phyloP scores from a whole-genome alignment of 202 grass and related monocot species.

The Cymbopogon flexuosus region DNA sequence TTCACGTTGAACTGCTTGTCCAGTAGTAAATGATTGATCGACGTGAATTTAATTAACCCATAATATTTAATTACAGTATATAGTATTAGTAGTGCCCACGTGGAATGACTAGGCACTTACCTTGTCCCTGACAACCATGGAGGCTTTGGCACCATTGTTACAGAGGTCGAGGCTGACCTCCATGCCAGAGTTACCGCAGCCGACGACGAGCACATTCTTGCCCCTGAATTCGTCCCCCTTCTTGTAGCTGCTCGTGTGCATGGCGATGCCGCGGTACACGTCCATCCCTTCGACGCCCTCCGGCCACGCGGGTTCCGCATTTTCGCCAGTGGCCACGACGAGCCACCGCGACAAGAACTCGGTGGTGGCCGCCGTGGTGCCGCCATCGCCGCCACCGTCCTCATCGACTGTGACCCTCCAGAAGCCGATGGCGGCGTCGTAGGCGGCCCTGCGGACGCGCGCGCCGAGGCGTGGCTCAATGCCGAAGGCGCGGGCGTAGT shows the following conservation, averaged over 20 bases:
- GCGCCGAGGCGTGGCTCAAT: slow-evolving; percentile 48
- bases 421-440: slow-evolving; percentile 56
- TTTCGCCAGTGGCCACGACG: slow-evolving; percentile 83
- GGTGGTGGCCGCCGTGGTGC: not conserved
- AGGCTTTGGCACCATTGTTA: slow-evolving; percentile 62
- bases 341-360: slow-evolving; percentile 82
- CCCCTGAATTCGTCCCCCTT: slow-evolving; percentile 61
- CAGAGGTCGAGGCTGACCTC: slow-evolving; percentile 92
- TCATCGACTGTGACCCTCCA: slow-evolving; percentile 47
- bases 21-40: not conserved
- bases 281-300: slow-evolving; percentile 37
- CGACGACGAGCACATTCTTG: slow-evolving; percentile 78
- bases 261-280: slow-evolving; percentile 32
- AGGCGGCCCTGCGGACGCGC: slow-evolving; percentile 45
- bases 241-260: slow-evolving; percentile 82
- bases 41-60: not conserved
- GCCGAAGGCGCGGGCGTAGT: slow-evolving; percentile 54
- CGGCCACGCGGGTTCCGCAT: slow-evolving; percentile 61
- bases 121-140: slow-evolving; percentile 91
- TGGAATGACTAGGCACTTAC: slow-evolving; percentile 20
- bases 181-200: slow-evolving; percentile 91
- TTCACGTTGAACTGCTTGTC: not conserved
- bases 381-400: not conserved
- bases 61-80: too few relatives aligned
- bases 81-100: not conserved